Conservation (phyloP, 2,329 filamentous ascomycete genomes). For the Nemania sp. region DNA sequence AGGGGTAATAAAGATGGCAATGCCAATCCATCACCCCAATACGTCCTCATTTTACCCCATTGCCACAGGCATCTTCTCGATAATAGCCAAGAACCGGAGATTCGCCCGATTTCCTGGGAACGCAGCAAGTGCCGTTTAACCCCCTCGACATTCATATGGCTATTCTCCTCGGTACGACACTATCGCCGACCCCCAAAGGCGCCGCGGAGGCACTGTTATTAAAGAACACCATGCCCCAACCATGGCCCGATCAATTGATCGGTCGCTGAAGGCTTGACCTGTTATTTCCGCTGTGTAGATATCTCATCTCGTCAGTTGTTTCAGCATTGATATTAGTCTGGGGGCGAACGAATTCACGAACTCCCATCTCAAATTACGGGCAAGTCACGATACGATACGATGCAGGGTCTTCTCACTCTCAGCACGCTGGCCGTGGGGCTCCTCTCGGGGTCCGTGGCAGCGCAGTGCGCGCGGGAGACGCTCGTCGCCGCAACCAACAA, state of each 20-base stretch:
- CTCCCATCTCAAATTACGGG: not conserved
- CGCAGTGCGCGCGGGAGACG: conserved; percentile 45
- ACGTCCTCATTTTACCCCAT: conserved; percentile 23
- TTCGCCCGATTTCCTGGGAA: conserved; percentile 18
- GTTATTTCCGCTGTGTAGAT: conserved; percentile 1
- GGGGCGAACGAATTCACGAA: conserved; percentile 4
- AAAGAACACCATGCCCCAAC: conserved; percentile 28
- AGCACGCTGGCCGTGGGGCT: conserved; percentile 37
- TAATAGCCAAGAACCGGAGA: conserved; percentile 34
- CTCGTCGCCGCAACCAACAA: conserved; percentile 46
- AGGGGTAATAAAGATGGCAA: not conserved
- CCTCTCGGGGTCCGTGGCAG: conserved; percentile 37
- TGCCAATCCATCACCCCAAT: not conserved
- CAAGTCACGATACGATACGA: conserved; percentile 1
- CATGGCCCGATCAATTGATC: not conserved
- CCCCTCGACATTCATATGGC: conserved; percentile 48
- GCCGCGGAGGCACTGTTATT: conserved; percentile 38
- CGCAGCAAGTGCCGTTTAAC: conserved; percentile 46
- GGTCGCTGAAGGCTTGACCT: not conserved
- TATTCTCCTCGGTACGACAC: conserved; percentile 48
- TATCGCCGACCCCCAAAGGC: conserved; percentile 39
- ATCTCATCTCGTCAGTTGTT: not conserved
- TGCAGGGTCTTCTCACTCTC: conserved; percentile 40
- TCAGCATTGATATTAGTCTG: not conserved
- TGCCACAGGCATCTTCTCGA: conserved; percentile 4